Conservation (phyloP, 139 green algal genomes). For the Chlamydomonas urium region DNA sequence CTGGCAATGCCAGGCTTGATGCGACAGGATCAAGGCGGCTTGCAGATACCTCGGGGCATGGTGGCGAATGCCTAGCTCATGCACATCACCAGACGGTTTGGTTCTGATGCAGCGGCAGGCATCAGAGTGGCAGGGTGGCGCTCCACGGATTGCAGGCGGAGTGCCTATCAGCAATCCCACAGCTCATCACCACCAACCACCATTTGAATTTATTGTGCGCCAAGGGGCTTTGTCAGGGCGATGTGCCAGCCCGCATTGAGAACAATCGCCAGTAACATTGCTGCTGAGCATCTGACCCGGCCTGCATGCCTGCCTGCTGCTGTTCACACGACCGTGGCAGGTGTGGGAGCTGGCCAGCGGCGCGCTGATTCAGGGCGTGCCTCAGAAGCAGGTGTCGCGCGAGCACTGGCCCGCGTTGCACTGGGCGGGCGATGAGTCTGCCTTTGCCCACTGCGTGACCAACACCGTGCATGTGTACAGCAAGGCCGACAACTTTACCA, state of each 20-base stretch:
- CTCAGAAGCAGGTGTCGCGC: slow-evolving; percentile 54
- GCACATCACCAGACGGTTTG: too few relatives aligned
- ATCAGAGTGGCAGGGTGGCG: too few relatives aligned
- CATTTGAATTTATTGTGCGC: not conserved
- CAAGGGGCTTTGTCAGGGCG: not conserved
- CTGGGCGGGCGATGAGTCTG: slow-evolving; percentile 65
- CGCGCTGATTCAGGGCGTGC: slow-evolving; percentile 39
- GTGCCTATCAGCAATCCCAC: not conserved
- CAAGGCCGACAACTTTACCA: slow-evolving; percentile 32
- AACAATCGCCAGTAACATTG: not conserved
- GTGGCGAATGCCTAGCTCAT: too few relatives aligned
- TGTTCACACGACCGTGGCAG: not conserved
- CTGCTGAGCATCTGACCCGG: not conserved
- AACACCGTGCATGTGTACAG: slow-evolving; percentile 87
- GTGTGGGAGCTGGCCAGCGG: slow-evolving; percentile 56
- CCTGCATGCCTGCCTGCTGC: not conserved
- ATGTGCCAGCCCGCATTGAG: not conserved
- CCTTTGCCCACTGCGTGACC: slow-evolving; percentile 62
- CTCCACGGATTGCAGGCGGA: not conserved
- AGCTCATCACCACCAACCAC: not conserved
- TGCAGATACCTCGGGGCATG: too few relatives aligned
- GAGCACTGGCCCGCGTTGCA: slow-evolving; percentile 74
- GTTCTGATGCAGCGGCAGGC: too few relatives aligned
- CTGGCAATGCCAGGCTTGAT: too few relatives aligned
- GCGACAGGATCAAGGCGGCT: too few relatives aligned